Base-by-base conservation (phyloP, 768 basidiomycete genomes). In the Punctularia strigosozonata region DNA sequence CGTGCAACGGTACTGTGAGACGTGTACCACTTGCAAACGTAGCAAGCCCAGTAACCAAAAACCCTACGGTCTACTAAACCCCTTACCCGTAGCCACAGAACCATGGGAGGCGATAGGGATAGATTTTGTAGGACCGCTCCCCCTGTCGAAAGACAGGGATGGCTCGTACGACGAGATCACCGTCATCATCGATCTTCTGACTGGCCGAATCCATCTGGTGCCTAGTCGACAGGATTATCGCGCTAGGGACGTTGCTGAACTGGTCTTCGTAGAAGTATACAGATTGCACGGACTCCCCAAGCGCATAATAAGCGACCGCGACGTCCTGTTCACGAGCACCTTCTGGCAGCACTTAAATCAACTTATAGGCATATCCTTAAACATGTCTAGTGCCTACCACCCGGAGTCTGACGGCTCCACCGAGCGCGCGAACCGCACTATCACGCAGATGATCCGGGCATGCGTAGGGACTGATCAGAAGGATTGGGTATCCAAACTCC, bases 401-500 rank as follows among this genome's bases (percentile, higher is more conserved):
- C 67, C 67, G 0, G 49, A 70, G 39, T 61, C 64, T 0, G 63
- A 68, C 42, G 63, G 65, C 1, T 43, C 57, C 0, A 65, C 60
- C 0, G 64, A 69, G 40, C 46, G 59, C 2, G 54, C 57, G 0
- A 62, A 62, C 36, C 42, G 53, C 1, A 61, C 55, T 1, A 42
- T 63, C 6, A 50, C 40, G 0, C 56, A 63, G 38, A 58, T 58
- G 50, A 31, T 62, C 1, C 32, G 54, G 0, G 44, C 52, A 28
- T 49, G 54, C 28, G 47, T 66, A 0, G 25, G 17, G 0, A 38
- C 46, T 1, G 50, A 56, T 15, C 63, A 63, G 40, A 50, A 41
- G 22, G 60, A 61, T 40, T 63, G 58, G 60, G 56, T 53, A 4
- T 24, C 5, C 0, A 50, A 46, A 23, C 28, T 62, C 17, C 60